Conservation (phyloP, 1,284 basidiomycete genomes). For the Athelia psychrophila region DNA sequence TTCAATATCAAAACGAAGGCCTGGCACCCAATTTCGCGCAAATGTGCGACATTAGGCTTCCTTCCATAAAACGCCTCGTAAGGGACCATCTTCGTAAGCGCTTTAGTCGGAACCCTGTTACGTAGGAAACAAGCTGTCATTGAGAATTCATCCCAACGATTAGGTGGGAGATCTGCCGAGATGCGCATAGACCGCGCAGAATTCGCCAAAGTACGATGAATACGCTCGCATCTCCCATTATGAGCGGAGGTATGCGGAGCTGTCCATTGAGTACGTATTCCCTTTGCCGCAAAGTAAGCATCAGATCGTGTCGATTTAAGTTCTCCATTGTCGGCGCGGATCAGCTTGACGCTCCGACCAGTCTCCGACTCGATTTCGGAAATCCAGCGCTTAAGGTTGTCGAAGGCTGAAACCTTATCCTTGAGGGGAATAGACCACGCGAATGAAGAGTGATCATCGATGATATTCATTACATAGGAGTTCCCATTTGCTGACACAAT, state of each 20-base stretch:
- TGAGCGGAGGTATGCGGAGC: constrained; percentile 28
- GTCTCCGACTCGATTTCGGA: constrained; percentile 13
- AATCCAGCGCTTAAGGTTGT: constrained; percentile 21
- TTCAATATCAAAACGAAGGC: constrained; percentile 18
- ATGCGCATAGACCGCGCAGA: constrained; percentile 2
- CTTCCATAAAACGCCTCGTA: constrained; percentile 16
- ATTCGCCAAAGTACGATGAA: constrained; percentile 22
- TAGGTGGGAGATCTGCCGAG: neutral
- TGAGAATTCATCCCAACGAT: constrained; percentile 12
- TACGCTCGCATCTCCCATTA: constrained; percentile 21
- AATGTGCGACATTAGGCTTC: constrained; percentile 19
- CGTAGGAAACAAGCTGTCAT: neutral
- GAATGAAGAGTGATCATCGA: constrained; percentile 28
- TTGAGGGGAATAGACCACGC: constrained; percentile 26
- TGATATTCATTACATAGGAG: constrained; percentile 29
- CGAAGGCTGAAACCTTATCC: constrained; percentile 20
- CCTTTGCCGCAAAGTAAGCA: constrained; percentile 14
- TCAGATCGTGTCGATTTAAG: constrained; percentile 21
- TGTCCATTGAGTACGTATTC: constrained; percentile 13
- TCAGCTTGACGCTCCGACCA: constrained; percentile 13
- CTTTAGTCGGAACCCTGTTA: constrained; percentile 6
- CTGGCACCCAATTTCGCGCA: constrained; percentile 21
- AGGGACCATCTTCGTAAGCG: constrained; percentile 12
- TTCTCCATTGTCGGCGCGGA: constrained; percentile 29
- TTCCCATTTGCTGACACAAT: constrained; percentile 23